phyloP scores from a whole-genome alignment of 2,329 filamentous ascomycete genomes.

The Amphichorda felina region DNA sequence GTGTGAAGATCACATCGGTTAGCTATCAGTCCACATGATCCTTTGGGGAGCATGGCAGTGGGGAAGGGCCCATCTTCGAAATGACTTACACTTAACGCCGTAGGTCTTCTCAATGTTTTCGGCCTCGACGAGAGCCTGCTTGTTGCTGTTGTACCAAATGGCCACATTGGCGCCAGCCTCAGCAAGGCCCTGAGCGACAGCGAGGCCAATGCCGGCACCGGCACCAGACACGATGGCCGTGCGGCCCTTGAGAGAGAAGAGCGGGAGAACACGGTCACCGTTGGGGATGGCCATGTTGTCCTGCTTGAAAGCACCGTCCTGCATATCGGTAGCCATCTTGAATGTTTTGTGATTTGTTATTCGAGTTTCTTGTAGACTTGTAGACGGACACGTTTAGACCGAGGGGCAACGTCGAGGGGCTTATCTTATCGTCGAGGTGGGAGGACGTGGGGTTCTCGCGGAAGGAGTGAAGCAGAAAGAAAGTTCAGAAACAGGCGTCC shows the following conservation, averaged over 20 bases:
- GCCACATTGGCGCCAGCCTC: constrained; percentile 63
- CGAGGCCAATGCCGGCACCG: constrained; percentile 54
- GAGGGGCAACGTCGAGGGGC: not conserved
- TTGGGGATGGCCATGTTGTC: constrained; percentile 37
- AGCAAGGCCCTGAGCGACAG: constrained; percentile 50
- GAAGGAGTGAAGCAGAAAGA: too few species aligned
- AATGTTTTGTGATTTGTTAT: not conserved
- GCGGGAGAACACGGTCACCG: constrained; percentile 42
- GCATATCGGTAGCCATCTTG: constrained; percentile 16
- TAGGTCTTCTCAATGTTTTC: constrained; percentile 52
- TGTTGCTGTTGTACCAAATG: constrained; percentile 62
- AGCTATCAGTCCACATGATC: not conserved
- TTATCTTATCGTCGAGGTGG: too few species aligned
- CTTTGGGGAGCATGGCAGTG: too few species aligned
- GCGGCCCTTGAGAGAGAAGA: constrained; percentile 59
- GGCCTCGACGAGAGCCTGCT: constrained; percentile 48
- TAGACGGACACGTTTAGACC: too few species aligned
- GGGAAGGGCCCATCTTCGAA: too few species aligned
- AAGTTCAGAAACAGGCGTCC: too few species aligned
- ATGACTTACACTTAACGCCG: constrained; percentile 50
- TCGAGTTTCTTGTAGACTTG: not conserved
- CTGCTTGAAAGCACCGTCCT: constrained; percentile 41
- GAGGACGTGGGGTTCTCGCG: too few species aligned
- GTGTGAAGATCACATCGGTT: not conserved
- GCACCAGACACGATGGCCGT: constrained; percentile 61